Base-by-base conservation (phyloP, 2,329 filamentous ascomycete species). In the Aspergillus niger region DNA sequence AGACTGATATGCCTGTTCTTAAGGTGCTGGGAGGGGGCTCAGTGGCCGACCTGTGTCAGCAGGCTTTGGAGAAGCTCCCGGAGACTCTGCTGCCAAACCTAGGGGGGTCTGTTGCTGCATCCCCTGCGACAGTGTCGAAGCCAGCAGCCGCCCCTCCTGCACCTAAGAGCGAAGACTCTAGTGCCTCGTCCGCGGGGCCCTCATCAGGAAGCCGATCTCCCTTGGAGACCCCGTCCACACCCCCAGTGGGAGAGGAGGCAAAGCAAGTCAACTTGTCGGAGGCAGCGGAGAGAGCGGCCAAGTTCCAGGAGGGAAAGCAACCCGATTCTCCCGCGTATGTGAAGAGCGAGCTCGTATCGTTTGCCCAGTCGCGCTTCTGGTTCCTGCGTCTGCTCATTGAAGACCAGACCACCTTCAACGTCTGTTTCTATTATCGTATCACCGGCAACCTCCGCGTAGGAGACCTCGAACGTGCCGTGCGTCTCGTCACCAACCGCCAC, bases 1-100 rank as follows among this genome's bases (percentile, higher is more conserved):
- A 78, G 0, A 68, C 78, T 0, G 78, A 84, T 49, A 74, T 84
- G 0, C 78, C 81, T 0, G 76, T 83, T 2, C 69, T 84, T 3
- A 80, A 80, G 59, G 73, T 84, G 39, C 63, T 83, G 3, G 71
- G 76, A 8, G 77, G 76, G 7, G n/a, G 17, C 11, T 36, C 51
- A 22, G 8, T 20, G 20, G 24, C 47, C 10, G 13, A 15, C 3
- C 47, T 26, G 6, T 49, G 47, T 13, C 20, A 49, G 26, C 20
- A 49, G n/a, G 47, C 43, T 47, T 17, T 47, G 5, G n/a, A 47
- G n/a, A 47, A 47, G 22, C 43, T 47, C 4, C 43, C 43, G 5
- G 43, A 47, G n/a, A 17, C 5, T 17, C 13, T 47, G n/a, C 43
- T 47, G 5, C 11, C 49, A 20, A 28, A 10, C n/a, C 11, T 52